phyloP scores from a whole-genome alignment of 257 asterid species.

The Fraxinus excelsior region DNA sequence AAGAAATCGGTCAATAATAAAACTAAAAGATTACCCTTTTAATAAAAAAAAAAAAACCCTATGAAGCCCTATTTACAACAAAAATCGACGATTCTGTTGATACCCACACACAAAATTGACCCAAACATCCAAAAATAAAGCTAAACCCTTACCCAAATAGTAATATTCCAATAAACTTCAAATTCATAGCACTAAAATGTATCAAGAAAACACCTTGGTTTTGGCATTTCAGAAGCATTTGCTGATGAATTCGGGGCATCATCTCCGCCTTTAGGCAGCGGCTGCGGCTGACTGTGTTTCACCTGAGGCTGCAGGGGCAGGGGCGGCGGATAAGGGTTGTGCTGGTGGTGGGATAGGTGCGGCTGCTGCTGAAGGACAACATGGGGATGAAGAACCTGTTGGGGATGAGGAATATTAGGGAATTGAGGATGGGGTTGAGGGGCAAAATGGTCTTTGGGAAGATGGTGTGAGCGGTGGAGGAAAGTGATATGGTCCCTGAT shows the following conservation, averaged over 20 bases:
- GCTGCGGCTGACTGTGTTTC: constrained; percentile 18
- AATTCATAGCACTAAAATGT: constrained; percentile 1
- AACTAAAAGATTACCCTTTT: too few relatives aligned
- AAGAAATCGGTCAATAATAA: too few relatives aligned
- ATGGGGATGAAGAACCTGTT: constrained; percentile 39
- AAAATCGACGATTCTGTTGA: too few relatives aligned
- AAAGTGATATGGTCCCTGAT: constrained; percentile 56
- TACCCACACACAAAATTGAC: too few relatives aligned
- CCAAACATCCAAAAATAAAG: too few relatives aligned
- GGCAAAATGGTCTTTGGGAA: constrained; percentile 42
- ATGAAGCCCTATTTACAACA: too few relatives aligned
- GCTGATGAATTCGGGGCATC: constrained; percentile 31
- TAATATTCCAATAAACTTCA: neutral
- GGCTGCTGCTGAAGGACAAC: constrained; percentile 42
- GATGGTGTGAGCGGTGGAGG: constrained; percentile 51
- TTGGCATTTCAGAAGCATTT: constrained; percentile 44
- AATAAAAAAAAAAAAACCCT: too few relatives aligned
- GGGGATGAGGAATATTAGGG: constrained; percentile 29
- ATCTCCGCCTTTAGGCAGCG: constrained; percentile 17
- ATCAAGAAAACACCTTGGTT: constrained; percentile 50
- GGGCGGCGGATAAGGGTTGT: constrained; percentile 29
- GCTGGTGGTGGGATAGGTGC: constrained; percentile 22
- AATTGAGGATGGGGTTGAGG: constrained; percentile 34
- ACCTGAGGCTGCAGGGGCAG: constrained; percentile 31
- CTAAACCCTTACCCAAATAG: constrained; percentile 8